Conservation (phyloP, 306 rosid species). For the Purshia tridentata region DNA sequence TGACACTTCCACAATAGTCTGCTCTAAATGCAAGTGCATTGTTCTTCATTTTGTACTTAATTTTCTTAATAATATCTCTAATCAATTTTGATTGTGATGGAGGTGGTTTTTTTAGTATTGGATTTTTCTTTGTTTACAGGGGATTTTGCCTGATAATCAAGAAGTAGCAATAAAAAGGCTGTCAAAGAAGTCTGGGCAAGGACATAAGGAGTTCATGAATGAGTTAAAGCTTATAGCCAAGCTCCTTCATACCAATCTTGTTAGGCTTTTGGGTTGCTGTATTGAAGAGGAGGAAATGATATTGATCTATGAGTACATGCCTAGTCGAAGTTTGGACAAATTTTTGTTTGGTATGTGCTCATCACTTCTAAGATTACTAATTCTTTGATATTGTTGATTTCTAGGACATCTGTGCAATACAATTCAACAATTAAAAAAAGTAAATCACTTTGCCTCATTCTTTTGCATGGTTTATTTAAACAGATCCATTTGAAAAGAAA, state of each 20-base stretch:
- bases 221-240: too few relatives aligned
- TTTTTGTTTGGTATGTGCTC: too few relatives aligned
- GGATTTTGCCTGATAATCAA: conserved; percentile 30
- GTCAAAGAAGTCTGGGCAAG: conserved; percentile 45
- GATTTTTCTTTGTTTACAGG: conserved; percentile 19
- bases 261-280: too few relatives aligned
- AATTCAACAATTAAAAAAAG: too few relatives aligned
- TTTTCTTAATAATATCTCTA: background rate
- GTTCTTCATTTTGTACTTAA: background rate
- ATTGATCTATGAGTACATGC: too few relatives aligned
- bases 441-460: too few relatives aligned
- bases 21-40: background rate
- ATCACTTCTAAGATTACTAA: background rate
- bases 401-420: too few relatives aligned
- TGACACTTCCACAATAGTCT: background rate
- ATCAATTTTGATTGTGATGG: background rate
- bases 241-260: too few relatives aligned
- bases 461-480: too few relatives aligned
- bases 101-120: background rate
- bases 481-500: conserved; percentile 25
- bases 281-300: too few relatives aligned
- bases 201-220: conserved; percentile 42
- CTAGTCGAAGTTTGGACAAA: too few relatives aligned
- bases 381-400: background rate
- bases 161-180: conserved; percentile 51